Conservation (phyloP, 2,329 filamentous ascomycete species). For the Cordyceps cateniannulata region DNA sequence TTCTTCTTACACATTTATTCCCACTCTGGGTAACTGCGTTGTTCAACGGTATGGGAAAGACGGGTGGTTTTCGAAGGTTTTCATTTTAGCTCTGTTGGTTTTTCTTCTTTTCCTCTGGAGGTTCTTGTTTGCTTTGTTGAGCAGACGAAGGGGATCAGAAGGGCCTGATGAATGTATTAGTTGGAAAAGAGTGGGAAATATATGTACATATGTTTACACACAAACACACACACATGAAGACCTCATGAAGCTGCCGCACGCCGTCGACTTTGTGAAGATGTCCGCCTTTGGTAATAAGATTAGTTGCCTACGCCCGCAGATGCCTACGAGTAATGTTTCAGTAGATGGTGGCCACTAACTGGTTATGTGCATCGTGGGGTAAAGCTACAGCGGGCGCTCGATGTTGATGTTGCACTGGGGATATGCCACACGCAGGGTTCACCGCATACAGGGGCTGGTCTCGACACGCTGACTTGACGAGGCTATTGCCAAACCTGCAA, state of each 20-base stretch:
- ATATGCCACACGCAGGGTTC: too few relatives aligned
- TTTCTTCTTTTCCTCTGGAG: not conserved
- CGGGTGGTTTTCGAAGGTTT: not conserved
- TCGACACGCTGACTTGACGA: too few relatives aligned
- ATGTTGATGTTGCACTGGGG: too few relatives aligned
- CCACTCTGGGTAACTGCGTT: not conserved
- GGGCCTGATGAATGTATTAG: too few relatives aligned
- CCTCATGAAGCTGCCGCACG: too few relatives aligned
- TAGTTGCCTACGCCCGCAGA: not conserved
- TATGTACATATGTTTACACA: not conserved
- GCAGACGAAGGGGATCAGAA: not conserved
- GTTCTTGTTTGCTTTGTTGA: not conserved
- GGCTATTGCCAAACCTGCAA: too few relatives aligned
- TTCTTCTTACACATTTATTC: not conserved
- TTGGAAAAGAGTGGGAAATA: not conserved
- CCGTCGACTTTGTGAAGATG: not conserved
- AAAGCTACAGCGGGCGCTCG: too few relatives aligned
- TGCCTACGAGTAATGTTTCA: too few relatives aligned
- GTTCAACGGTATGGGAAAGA: not conserved
- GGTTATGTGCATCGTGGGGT: too few relatives aligned
- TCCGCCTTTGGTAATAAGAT: not conserved
- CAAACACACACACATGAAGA: not conserved
- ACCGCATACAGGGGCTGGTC: too few relatives aligned
- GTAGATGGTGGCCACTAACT: not conserved
- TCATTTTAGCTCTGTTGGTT: constrained; percentile 7